These are phyloP conservation scores for Borovskyia barvae DNA, from an alignment of 208 protist genomes.

Conservation along the genomic window DNA sequence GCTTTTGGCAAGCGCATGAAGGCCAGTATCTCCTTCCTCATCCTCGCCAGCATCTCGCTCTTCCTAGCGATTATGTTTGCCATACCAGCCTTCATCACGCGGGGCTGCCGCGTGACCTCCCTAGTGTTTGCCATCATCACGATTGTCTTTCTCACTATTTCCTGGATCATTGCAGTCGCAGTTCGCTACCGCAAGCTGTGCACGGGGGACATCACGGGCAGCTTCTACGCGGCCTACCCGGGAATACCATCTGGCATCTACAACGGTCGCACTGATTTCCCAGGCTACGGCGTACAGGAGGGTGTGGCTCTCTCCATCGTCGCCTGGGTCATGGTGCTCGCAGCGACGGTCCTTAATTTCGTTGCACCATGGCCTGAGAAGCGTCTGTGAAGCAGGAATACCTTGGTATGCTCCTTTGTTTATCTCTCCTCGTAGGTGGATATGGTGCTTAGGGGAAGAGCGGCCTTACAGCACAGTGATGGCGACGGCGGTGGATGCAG, in stretches of 20 bases:
- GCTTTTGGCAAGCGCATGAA: conserved; percentile 59
- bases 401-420: too few species aligned
- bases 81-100: conserved; percentile 35
- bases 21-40: conserved; percentile 58
- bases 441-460: too few species aligned
- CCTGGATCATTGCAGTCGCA: conserved; percentile 44
- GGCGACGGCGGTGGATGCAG: too few species aligned
- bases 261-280: conserved; percentile 40
- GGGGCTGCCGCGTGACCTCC: conserved; percentile 37
- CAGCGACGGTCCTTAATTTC: conserved; percentile 43
- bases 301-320: conserved; percentile 48
- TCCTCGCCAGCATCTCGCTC: conserved; percentile 34
- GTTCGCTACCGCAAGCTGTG: conserved; percentile 40
- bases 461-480: too few species aligned
- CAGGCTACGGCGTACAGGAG: conserved; percentile 49
- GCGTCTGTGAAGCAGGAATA: too few species aligned
- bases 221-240: conserved; percentile 30
- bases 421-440: too few species aligned
- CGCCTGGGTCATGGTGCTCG: conserved; percentile 32
- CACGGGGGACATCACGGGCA: conserved; percentile 3
- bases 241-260: conserved; percentile 49
- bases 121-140: conserved; percentile 33
- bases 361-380: conserved; percentile 33
- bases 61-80: conserved; percentile 34
- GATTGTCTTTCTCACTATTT: conserved; percentile 39